Conservation (phyloP, 495 filamentous ascomycete species). For the Penicillium samsonianum region DNA sequence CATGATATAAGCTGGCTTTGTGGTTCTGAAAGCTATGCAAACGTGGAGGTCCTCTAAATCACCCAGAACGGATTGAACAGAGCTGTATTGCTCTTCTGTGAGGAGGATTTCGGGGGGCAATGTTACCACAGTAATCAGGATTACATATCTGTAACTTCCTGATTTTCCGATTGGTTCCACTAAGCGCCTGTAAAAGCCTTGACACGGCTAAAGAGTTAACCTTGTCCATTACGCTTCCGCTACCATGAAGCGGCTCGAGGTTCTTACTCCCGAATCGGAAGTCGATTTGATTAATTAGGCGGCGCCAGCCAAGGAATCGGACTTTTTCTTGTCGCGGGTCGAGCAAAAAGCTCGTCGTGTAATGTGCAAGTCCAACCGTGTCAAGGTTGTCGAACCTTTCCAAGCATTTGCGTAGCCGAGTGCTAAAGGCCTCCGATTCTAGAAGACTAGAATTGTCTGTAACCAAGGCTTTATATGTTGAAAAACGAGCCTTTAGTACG, state of each 20-base stretch:
- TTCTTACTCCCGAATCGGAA: background rate
- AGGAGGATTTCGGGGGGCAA: background rate
- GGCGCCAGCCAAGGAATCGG: background rate
- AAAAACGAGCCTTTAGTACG: background rate
- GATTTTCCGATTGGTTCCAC: background rate
- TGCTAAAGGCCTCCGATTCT: too few species aligned
- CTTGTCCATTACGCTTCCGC: background rate
- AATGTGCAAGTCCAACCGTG: background rate
- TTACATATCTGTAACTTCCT: conserved; percentile 2
- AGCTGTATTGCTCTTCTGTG: conserved; percentile 7
- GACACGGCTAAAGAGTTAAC: conserved; percentile 9
- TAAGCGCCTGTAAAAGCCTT: background rate
- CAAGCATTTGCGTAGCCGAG: background rate
- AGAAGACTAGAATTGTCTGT: too few species aligned
- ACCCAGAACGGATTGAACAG: background rate
- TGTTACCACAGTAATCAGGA: conserved; percentile 5
- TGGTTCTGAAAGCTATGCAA: background rate
- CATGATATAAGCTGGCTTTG: too few species aligned
- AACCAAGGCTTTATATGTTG: too few species aligned
- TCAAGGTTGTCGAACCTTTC: background rate
- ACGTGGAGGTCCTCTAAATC: conserved; percentile 8
- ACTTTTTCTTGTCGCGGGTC: background rate
- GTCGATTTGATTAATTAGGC: background rate
- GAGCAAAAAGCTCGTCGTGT: conserved; percentile 3
- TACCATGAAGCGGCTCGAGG: too few species aligned